Base-by-base conservation (phyloP, 2,329 filamentous ascomycete genomes). In the Emmonsia crescens region DNA sequence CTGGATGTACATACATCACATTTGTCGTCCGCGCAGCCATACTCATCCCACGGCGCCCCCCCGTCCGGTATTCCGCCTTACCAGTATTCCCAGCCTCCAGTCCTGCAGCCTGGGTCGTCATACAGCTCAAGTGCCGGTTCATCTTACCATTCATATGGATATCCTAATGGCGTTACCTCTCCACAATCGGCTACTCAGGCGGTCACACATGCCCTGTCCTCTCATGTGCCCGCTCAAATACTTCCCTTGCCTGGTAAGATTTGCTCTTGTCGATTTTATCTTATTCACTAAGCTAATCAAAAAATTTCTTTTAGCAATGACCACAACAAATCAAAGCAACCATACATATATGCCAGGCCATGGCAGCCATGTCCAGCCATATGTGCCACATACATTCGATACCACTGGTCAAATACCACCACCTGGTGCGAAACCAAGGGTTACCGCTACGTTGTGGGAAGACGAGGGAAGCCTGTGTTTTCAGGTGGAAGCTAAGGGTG, bases 381-480 rank as follows among this genome's bases (percentile, higher is more conserved):
- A 76, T 66, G 70, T 77, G 21, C 78, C 79, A 55, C 82, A 83
- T 66, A 77, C 81, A 31, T 91, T 89, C 71, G 94, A 97, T 72
- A 88, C 87, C 8, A 95, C 90, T n/a, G 94, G 94, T 9, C 94
- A 97, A 74, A 79, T 96, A 63, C 89, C 91, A 21, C 94, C 94
- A 9, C 89, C 89, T 2, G 93, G 93, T 36, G 95, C 96, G 85
- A 97, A 97, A 79, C 94, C 94, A 24, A 83, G 93, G 64, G 94
- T 99, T 33, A 97, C 94, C 4, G 94, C 94, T 9, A 99, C 94
- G 0, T 76, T 99, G 29, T 99, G 94, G 94, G 94, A 97, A 79
- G 94, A 99, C 68, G 94, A 99, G 72, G 94, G 94, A 40, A 97
- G 91, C 72, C 80, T 97, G 36, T 99, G 94, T 77, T 99, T 97